These are phyloP conservation scores for Aspergillus nidulans DNA, from an alignment of 495 filamentous ascomycete genomes.

Conservation along the genomic window DNA sequence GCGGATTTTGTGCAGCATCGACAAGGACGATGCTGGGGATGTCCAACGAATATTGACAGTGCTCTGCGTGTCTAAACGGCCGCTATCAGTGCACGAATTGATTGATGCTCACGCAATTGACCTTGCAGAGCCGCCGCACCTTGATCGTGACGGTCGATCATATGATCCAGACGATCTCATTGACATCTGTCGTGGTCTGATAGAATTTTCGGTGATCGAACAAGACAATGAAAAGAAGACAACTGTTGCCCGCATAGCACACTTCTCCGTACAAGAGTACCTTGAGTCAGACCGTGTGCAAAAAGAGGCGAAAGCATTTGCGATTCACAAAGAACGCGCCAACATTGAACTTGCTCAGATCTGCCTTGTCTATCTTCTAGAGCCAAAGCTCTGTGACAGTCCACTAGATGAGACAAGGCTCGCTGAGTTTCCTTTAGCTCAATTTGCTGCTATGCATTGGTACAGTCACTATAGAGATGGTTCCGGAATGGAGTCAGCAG, in stretches of 20 bases:
- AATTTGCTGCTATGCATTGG: no score
- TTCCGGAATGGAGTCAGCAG: no score
- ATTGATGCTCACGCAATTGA: conserved; percentile 27
- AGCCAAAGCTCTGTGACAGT: neutral
- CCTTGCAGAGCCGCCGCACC: conserved; percentile 8
- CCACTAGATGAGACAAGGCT: no score
- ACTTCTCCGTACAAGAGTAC: conserved; percentile 41
- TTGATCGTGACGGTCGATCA: conserved; percentile 24
- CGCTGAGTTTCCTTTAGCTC: no score
- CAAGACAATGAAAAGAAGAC: neutral
- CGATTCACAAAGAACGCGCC: conserved; percentile 17
- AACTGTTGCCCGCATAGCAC: conserved; percentile 25
- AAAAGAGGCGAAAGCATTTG: conserved; percentile 20
- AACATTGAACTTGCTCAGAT: conserved; percentile 26
- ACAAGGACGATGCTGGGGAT: conserved; percentile 18
- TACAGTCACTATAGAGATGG: no score
- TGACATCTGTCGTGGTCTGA: conserved; percentile 28
- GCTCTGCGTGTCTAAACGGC: conserved; percentile 26
- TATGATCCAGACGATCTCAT: conserved; percentile 20
- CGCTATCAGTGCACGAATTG: conserved; percentile 28
- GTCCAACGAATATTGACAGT: conserved; percentile 27
- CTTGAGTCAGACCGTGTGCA: conserved; percentile 29
- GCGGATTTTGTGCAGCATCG: conserved; percentile 28
- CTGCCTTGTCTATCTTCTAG: conserved; percentile 32
- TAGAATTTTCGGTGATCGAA: conserved; percentile 14